Base-by-base conservation (phyloP, 2,329 filamentous ascomycete genomes). In the Sporothrix pallida region DNA sequence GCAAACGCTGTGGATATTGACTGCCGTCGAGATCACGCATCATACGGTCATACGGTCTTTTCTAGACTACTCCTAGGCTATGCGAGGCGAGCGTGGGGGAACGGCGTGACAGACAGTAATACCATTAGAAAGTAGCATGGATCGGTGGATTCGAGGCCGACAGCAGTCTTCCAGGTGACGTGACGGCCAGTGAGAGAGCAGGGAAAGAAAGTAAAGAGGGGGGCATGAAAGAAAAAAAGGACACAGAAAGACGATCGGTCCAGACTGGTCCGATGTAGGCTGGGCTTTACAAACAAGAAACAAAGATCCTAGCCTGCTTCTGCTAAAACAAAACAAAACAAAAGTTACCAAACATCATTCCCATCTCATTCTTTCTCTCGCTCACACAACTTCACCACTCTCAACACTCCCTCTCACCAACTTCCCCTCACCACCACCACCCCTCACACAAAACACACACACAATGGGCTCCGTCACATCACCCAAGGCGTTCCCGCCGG, bases 401-500 rank as follows among this genome's bases (percentile, higher is more conserved):
- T 65, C 62, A 65, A 31, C 63, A 9, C 26, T n/a, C n/a, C 2
- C 26, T 50, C 15, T 12, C 15, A n/a, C 20, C 46, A 9, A 23
- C 23, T 8, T 3, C 12, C 17, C 50, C 20, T 20, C 37, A 20
- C n/a, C 46, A 31, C 5, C 42, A 46, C n/a, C 56, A 20, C 20
- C 7, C 12, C 37, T 26, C 31, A 23, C 48, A 52, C 42, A 13
- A 1, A 13, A 13, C 46, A 63, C 17, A 46, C 42, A 50, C 56
- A 63, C 6, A 60, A 74, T 74, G 69, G 69, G 72, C n/a, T 74
- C 73, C 13, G 37, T 31, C 23, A 70, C 63, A 3, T n/a, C 46
- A 44, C 48, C 15, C 42, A 75, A 73, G 44, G 26, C 60, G 7
- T 75, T 75, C 67, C 85, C 86, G 44, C 82, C 84, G 0, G 87